Evolutionary conservation across 257 asterid genomes (phyloP).

Genomic region (Solanum corneliomulleri): DNA sequence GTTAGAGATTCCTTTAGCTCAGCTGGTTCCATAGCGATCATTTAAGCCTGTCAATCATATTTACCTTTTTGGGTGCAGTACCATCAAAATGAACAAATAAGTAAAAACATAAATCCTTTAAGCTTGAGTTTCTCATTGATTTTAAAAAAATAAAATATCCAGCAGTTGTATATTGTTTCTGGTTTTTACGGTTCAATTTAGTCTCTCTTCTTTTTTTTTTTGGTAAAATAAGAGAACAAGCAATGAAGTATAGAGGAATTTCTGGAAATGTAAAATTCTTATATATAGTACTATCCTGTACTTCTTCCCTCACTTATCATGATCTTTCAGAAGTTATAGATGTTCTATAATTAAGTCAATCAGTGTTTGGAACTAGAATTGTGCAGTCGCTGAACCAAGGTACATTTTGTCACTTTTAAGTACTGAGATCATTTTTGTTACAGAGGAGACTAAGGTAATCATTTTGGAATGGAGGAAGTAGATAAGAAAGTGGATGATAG

Average conservation of each 20-base stretch:
- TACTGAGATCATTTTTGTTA: background rate
- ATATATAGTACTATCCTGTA: background rate
- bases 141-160: background rate
- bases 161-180: background rate
- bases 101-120: background rate
- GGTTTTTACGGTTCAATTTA: background rate
- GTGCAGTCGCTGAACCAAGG: background rate
- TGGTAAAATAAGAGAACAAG: background rate
- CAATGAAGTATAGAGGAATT: background rate
- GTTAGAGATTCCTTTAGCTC: background rate
- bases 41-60: background rate
- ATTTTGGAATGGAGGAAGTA: background rate
- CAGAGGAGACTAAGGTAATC: background rate
- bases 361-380: background rate
- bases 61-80: background rate
- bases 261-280: background rate
- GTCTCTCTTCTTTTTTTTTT: background rate
- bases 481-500: background rate
- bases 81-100: background rate
- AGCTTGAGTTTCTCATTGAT: background rate
- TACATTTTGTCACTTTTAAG: background rate
- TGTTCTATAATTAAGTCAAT: background rate
- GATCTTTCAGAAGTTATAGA: background rate
- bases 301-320: background rate
- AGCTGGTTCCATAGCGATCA: background rate